Conservation (phyloP, 148 eudicot genomes). For the Amaranthus hypochondriacus region DNA sequence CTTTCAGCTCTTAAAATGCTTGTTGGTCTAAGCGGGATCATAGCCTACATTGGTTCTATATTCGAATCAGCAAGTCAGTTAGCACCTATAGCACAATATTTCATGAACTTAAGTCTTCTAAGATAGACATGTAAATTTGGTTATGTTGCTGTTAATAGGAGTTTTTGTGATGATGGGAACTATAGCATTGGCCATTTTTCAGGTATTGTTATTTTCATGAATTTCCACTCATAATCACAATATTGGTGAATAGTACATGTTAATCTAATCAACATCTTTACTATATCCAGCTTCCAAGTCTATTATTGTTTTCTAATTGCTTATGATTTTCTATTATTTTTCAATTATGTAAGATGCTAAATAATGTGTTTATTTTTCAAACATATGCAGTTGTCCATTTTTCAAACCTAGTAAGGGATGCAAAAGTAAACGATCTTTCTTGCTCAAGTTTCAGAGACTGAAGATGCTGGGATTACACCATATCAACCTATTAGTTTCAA, state of each 20-base stretch:
- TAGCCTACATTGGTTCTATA: constrained; percentile 27
- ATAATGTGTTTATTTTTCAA: too few species aligned
- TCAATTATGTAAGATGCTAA: too few species aligned
- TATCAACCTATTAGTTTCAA: too few species aligned
- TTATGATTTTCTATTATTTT: background rate
- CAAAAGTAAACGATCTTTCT: too few species aligned
- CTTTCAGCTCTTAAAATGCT: constrained; percentile 21
- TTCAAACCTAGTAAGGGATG: too few species aligned
- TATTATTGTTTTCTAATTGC: background rate
- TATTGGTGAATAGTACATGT: background rate
- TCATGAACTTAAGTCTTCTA: too few species aligned
- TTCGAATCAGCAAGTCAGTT: constrained; percentile 37
- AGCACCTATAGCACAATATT: background rate
- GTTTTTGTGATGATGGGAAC: constrained; percentile 26
- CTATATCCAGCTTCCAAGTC: constrained; percentile 26
- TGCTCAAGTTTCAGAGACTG: background rate
- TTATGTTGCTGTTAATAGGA: constrained; percentile 23
- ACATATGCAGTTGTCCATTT: too few species aligned
- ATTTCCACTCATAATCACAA: background rate
- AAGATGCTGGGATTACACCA: background rate
- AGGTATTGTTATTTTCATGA: constrained; percentile 19
- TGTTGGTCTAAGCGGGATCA: constrained; percentile 26
- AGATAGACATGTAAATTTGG: background rate
- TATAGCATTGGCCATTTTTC: constrained; percentile 18
- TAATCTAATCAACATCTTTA: background rate